phyloP scores from a whole-genome alignment of 169 alveolate genomes.

The Eimeria nieschulzi region DNA sequence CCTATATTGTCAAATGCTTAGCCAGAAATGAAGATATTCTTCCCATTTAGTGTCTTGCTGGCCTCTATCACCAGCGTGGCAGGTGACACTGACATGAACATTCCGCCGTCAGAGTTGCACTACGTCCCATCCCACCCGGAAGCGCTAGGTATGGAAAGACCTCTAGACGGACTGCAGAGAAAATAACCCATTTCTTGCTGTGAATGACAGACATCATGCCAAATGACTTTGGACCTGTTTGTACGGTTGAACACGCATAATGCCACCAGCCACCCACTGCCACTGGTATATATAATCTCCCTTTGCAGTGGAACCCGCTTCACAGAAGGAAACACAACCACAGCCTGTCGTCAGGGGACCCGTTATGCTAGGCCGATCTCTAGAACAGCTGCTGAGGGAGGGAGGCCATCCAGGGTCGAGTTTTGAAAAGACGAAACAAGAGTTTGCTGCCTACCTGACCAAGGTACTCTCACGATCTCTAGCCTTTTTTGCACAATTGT shows the following conservation, averaged over 20 bases:
- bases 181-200: background rate
- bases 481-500: background rate
- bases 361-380: background rate
- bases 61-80: background rate
- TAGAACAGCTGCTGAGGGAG: conserved; percentile 10
- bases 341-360: background rate
- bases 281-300: background rate
- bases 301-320: background rate
- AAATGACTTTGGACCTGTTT: conserved; percentile 10
- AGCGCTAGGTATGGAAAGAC: background rate
- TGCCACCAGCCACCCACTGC: background rate
- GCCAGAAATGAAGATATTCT: background rate
- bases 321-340: background rate
- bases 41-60: background rate
- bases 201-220: background rate
- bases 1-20: background rate
- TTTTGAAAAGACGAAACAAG: background rate
- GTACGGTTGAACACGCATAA: background rate
- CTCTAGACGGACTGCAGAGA: background rate
- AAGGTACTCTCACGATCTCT: background rate
- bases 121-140: background rate
- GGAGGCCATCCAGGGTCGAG: background rate
- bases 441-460: background rate
- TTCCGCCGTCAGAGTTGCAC: background rate
- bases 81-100: background rate